Base-by-base conservation (phyloP, 495 filamentous ascomycete genomes). In the Aspergillus affinis region DNA sequence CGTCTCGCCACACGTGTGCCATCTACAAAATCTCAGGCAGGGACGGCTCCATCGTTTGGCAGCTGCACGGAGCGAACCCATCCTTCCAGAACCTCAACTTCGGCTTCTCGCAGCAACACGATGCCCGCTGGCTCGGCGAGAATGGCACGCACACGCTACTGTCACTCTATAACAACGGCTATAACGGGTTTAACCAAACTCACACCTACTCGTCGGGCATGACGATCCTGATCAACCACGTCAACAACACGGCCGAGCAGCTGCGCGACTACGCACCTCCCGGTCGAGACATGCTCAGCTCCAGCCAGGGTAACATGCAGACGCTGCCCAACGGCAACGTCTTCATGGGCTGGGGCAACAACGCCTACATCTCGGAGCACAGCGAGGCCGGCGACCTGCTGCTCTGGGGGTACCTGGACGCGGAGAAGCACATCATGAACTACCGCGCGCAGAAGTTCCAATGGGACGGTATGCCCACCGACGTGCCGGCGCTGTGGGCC, bases 251-350 rank as follows among this genome's bases (percentile, higher is more conserved):
- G 6, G 83, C 84, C 3, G 76, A 72, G 15, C 73, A 75, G 70
- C 63, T 75, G 17, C 68, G 71, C 5, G 73, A 79, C 46, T 84
- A 77, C 49, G 62, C 55, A 1, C 77, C 81, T 3, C 72, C 74
- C 0, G 70, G 74, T 13, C 56, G 65, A 12, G 75, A 78, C 26
- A 63, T 87, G 52, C 64, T 81, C 44, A 82, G 82, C 54, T 84
- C 81, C 30, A 85, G 82, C 23, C 86, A 88, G 63, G 86, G 86
- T 15, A 86, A 83, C 56, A 72, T 83, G 27, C 87, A 88, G 63
- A 65, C 82, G 2, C 73, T 88, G 6, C 76, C 81, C 0, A 80
- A 81, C 59, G 75, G 77, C 19, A 84, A 86, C 56, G 75, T 78
- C 6, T 77, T 87, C 23, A 81, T 86, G 17, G 84, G 84, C 61